Evolutionary conservation across 306 rosid species (phyloP).

Genomic region (Quercus bicolor): DNA sequence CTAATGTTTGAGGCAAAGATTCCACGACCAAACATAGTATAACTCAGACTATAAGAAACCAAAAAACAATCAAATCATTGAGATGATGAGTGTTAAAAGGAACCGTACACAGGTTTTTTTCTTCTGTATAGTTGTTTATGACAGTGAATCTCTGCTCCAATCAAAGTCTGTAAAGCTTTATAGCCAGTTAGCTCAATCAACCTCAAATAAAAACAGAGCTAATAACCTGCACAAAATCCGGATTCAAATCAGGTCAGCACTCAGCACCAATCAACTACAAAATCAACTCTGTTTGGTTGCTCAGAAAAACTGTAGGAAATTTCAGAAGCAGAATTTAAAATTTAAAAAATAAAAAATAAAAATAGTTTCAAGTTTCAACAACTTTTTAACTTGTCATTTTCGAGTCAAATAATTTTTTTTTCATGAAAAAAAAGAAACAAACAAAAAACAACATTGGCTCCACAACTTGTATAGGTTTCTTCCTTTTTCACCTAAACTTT

Average conservation of each 20-base stretch:
- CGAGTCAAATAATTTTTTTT: background rate
- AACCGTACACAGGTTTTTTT: background rate
- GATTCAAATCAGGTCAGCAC: background rate
- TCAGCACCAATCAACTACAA: background rate
- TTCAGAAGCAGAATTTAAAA: background rate
- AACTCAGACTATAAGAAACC: conserved; percentile 25
- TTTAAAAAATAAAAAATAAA: too few relatives aligned
- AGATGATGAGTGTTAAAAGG: conserved; percentile 16
- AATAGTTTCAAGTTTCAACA: background rate
- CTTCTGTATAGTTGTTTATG: background rate
- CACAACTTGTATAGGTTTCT: conserved; percentile 26
- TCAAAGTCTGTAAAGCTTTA: too few relatives aligned
- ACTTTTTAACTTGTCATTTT: background rate
- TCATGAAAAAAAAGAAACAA: conserved; percentile 24
- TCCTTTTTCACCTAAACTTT: conserved; percentile 8
- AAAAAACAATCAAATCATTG: conserved; percentile 42
- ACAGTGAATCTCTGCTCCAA: background rate
- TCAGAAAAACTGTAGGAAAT: background rate
- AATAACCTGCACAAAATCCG: background rate
- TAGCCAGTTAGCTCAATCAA: too few relatives aligned
- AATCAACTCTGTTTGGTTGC: background rate
- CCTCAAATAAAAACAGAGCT: background rate
- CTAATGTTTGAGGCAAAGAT: conserved; percentile 26
- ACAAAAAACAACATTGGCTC: conserved; percentile 32
- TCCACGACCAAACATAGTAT: conserved; percentile 35